Percentiles rank a stretch among this genome's conserved stretches.
Conservation (phyloP, 306 rosid genomes). For the Gillenia trifoliata region DNA sequence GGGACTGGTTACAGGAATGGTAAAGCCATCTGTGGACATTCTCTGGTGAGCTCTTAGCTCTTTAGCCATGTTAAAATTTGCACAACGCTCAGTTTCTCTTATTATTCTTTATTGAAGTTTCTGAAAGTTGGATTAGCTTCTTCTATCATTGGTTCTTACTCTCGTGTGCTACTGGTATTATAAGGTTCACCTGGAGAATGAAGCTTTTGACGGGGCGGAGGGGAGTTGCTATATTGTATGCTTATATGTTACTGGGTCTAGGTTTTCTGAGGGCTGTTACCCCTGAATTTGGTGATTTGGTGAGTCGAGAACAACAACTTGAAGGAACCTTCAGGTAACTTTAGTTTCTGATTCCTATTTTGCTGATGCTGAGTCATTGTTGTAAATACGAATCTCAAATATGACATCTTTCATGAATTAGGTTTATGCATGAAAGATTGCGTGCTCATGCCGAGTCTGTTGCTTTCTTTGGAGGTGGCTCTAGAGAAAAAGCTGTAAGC, state of each 20-base stretch:
- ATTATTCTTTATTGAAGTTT: slow-evolving; percentile 4
- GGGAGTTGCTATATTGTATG: slow-evolving; percentile 90
- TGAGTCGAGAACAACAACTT: slow-evolving; percentile 88
- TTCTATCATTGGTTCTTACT: slow-evolving; percentile 1
- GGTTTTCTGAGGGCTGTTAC: slow-evolving; percentile 83
- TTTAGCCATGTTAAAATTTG: slow-evolving; percentile 2
- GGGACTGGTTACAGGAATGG: slow-evolving; percentile 94
- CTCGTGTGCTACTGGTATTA: slow-evolving; percentile 8
- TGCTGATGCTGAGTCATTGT: slow-evolving; percentile 13
- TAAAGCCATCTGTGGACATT: slow-evolving; percentile 94
- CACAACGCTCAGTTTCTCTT: neutral
- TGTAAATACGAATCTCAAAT: slow-evolving; percentile 22
- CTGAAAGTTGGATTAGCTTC: neutral
- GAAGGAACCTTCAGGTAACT: slow-evolving; percentile 90
- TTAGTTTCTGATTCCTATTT: slow-evolving; percentile 20
- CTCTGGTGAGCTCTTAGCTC: slow-evolving; percentile 77
- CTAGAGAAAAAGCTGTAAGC: slow-evolving; percentile 94
- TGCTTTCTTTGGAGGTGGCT: slow-evolving; percentile 99
- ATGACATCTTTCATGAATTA: slow-evolving; percentile 31
- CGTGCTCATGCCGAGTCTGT: slow-evolving; percentile 96
- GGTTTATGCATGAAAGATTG: slow-evolving; percentile 99
- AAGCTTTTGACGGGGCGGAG: slow-evolving; percentile 91
- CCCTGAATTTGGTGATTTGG: slow-evolving; percentile 95
- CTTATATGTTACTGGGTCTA: slow-evolving; percentile 93
- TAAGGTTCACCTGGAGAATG: slow-evolving; percentile 99